Evolutionary conservation across 495 filamentous ascomycete genomes (phyloP).

Genomic region (Xylona heveae): DNA sequence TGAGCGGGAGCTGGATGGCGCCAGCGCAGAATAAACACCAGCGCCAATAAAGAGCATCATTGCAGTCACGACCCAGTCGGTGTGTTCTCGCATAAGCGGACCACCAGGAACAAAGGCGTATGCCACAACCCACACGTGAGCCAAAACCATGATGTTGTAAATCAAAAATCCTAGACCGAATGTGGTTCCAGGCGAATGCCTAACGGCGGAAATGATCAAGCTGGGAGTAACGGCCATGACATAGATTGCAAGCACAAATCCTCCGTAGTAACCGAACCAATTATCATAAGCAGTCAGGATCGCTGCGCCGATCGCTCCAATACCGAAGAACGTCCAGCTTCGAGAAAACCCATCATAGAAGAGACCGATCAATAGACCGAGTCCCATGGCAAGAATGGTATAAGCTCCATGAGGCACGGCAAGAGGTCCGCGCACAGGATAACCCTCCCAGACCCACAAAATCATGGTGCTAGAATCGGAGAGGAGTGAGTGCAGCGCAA

Average conservation of each 20-base stretch:
- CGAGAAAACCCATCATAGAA: constrained; percentile 45
- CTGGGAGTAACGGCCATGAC: constrained; percentile 60
- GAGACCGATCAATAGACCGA: constrained; percentile 59
- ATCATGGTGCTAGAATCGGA: constrained; percentile 99
- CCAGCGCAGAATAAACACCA: constrained; percentile 59
- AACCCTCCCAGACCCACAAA: constrained; percentile 97
- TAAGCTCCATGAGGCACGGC: constrained; percentile 72
- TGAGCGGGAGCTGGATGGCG: constrained; percentile 21
- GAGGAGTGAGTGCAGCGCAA: constrained; percentile 79
- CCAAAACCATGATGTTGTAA: constrained; percentile 80
- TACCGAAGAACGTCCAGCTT: constrained; percentile 62
- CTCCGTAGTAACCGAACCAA: constrained; percentile 87
- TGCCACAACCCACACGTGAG: constrained; percentile 95
- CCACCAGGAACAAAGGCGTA: constrained; percentile 99
- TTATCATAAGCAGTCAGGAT: constrained; percentile 56
- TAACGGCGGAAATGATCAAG: constrained; percentile 53
- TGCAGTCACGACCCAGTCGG: constrained; percentile 78
- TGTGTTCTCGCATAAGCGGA: constrained; percentile 79
- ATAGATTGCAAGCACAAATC: constrained; percentile 51
- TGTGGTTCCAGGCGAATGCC: constrained; percentile 47
- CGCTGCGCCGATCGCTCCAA: constrained; percentile 59
- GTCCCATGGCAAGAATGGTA: constrained; percentile 70
- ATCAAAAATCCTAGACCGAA: constrained; percentile 78
- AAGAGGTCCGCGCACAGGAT: constrained; percentile 74
- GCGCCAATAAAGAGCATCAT: constrained; percentile 71